Evolutionary conservation across 768 basidiomycete genomes (phyloP), one percentile per base, ranked within the genome.

Genomic region (Porpolomopsis calyptriformis): DNA sequence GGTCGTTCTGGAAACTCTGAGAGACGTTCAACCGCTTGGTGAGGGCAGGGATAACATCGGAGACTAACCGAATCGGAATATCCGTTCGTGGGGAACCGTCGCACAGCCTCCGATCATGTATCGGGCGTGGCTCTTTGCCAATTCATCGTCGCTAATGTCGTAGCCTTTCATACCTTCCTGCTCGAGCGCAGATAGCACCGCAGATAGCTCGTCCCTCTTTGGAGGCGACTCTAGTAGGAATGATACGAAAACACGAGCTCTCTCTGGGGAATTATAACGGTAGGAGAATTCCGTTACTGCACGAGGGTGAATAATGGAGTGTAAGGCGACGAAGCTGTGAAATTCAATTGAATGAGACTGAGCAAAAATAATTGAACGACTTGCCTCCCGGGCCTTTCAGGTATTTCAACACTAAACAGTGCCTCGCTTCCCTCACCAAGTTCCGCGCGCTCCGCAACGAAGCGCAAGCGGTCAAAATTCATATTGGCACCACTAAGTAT

Each of bases 361-460:
- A 20, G 44, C 16, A 2, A 5, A 40, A 36, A 20, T 11, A 25
- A 29, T 12, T 9, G 24, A 27, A 16, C 20, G 6, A 63, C 76
- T 53, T 60, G 82, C 93, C 84, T 88, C 67, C 96, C 96, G 4
- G 91, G 87, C 48, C 66, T 71, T 61, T 99, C 96, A 19, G 96
- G 92, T 44, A 98, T 85, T 56, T 88, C 85, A n/a, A 97, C 87
- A 56, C 86, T 87, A 53, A 98, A 72, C 38, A 98, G 72, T 0
- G 86, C 96, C 65, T 99, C 96, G 43, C 85, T 76, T 9, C 94
- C 85, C 64, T 99, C 96, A 51, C 96, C 96, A 16, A 98, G 72
- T 62, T 97, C 92, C 2, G 96, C 96, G 47, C 96, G 91, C 61
- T 99, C 96, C 16, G 96, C 87, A n/a, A 99, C 93, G 60, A 98